phyloP scores from a whole-genome alignment of 345 rosid species.

The Salix exigua region DNA sequence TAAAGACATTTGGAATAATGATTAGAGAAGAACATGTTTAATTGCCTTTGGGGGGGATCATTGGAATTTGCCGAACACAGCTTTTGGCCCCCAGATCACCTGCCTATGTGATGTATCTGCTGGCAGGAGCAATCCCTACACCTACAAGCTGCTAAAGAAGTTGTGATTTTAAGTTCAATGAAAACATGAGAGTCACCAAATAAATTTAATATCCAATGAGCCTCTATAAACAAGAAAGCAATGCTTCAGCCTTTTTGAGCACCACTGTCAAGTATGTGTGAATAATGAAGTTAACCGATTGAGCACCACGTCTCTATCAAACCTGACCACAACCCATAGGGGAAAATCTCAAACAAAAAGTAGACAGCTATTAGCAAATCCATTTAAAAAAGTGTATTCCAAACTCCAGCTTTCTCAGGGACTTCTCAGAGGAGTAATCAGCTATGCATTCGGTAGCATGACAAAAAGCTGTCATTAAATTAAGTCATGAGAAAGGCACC shows the following conservation, averaged over 20 bases:
- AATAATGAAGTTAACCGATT: background rate
- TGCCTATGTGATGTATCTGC: background rate
- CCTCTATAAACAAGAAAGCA: background rate
- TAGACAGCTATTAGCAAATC: background rate
- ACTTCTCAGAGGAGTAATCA: no score
- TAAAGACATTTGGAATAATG: constrained; percentile 11
- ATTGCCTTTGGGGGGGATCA: no score
- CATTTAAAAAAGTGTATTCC: constrained; percentile 3
- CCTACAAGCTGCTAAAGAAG: constrained; percentile 9
- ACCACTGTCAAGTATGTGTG: background rate
- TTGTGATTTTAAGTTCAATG: background rate
- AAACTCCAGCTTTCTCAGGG: background rate
- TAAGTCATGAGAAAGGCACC: no score
- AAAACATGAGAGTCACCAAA: background rate
- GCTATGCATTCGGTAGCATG: no score
- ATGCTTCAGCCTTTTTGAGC: background rate
- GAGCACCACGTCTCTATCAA: background rate
- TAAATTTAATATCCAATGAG: background rate
- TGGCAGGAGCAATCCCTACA: background rate
- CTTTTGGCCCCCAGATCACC: background rate
- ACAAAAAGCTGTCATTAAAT: no score
- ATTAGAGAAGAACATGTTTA: constrained; percentile 10
- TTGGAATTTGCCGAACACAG: constrained; percentile 5
- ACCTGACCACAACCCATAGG: background rate
- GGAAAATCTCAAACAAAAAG: background rate